Base-by-base conservation (phyloP, 805 yeast genomes). In the Saccharomycopsis sp. region DNA sequence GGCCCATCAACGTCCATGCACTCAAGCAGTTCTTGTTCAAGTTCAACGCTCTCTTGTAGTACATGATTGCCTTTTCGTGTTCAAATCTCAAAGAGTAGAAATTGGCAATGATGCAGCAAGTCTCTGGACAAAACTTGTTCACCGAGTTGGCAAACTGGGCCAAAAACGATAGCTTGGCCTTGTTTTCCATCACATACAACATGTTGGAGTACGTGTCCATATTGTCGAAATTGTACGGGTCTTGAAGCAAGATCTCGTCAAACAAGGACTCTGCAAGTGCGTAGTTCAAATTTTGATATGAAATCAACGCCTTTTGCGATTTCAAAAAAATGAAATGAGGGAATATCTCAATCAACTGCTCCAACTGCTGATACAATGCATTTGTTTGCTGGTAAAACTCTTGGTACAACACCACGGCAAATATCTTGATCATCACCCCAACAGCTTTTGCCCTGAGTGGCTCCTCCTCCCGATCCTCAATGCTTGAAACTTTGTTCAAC, bases 1-100 rank as follows among this genome's bases (percentile, higher is more conserved):
- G 99, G 8, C 99, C 99, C 96, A 92, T 87, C 43, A 92, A 66
- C 0, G 97, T 92, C 97, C 97, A 92, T 0, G 97, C 96, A 48
- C 86, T 75, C 15, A 87, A 64, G 51, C 94, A 85, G 50, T 75
- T 75, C 46, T 81, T 75, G 56, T 87, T 83, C 45, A 92, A 65
- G 0, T 84, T 74, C 29, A 92, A 64, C 0, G 98, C 98, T 41
- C 97, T 69, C 52, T 86, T 80, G 55, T 88, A 92, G 60, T 86
- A 87, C 76, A 81, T 76, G 46, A 92, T 85, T 0, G 99, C 94
- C 60, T 83, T 84, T 57, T 87, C 96, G 60, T 92, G 98, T 52
- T 92, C 95, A 48, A 87, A 84, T 51, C 82, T 78, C 59, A 92
- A 70, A 26, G 95, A 83, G 59, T 88, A 88, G 61, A 85, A 89